Evolutionary conservation across 208 protist genomes (phyloP).

Genomic region (Acanthamoeba royreba): DNA sequence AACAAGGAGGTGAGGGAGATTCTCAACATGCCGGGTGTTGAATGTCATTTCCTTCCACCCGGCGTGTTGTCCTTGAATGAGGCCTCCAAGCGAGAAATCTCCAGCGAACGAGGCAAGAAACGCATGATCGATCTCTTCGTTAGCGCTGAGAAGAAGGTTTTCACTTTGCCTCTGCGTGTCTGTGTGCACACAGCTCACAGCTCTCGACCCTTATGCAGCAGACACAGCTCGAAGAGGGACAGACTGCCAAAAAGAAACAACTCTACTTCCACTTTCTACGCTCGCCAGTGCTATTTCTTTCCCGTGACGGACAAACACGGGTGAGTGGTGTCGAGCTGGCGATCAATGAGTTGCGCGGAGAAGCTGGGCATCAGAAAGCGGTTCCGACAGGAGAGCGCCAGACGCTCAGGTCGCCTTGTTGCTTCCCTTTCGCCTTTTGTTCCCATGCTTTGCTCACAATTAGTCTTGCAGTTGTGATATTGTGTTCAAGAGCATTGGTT

Average conservation of each 20-base stretch:
- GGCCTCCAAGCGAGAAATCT: neutral
- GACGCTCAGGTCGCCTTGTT: neutral
- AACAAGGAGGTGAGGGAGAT: constrained; percentile 95
- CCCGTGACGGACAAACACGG: neutral
- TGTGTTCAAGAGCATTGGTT: constrained; percentile 25
- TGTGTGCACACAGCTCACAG: no score
- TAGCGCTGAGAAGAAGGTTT: neutral
- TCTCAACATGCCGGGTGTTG: neutral
- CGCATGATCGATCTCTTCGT: constrained; percentile 37
- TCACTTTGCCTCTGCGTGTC: neutral
- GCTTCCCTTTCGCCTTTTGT: neutral
- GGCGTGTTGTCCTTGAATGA: neutral
- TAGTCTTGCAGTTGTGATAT: neutral
- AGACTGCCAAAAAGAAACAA: neutral
- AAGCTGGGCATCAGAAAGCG: neutral
- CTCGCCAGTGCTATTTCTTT: neutral
- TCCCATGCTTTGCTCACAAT: neutral
- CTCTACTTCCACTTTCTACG: neutral
- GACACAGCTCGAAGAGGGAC: neutral
- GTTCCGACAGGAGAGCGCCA: constrained; percentile 2
- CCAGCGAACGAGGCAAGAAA: neutral
- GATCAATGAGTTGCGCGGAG: neutral
- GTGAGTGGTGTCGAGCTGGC: neutral
- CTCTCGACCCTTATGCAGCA: no score
- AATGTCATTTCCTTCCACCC: neutral